Evolutionary conservation across 2,329 filamentous ascomycete species (phyloP).

Genomic region (Dactylonectria estremocensis): DNA sequence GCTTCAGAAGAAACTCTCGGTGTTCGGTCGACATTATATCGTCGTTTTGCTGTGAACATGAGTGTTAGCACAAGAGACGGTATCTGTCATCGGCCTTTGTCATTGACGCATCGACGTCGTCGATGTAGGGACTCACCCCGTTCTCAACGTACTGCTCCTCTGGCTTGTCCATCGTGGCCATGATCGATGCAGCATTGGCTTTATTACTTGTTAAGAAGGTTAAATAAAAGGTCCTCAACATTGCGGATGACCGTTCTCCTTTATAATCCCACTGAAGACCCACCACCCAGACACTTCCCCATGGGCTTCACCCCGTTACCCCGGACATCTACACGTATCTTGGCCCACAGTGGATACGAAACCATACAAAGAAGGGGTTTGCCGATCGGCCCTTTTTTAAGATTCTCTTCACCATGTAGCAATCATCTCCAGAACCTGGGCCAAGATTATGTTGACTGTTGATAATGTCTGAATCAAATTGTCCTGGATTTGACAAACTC

Average conservation of each 20-base stretch:
- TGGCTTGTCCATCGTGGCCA: conserved; percentile 20
- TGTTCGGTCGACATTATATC: conserved; percentile 9
- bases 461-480: not conserved
- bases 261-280: conserved; percentile 6
- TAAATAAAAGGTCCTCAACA: not conserved
- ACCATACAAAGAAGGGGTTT: conserved; percentile 15
- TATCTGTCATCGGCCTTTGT: not conserved
- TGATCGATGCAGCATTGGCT: not conserved
- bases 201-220: not conserved
- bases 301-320: conserved; percentile 20
- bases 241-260: not conserved
- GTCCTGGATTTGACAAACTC: not conserved
- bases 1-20: conserved; percentile 17
- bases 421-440: not conserved
- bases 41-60: conserved; percentile 8
- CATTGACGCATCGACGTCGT: not conserved
- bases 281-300: conserved; percentile 12
- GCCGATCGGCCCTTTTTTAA: conserved; percentile 1
- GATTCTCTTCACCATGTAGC: not conserved
- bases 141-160: conserved; percentile 26
- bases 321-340: conserved; percentile 13
- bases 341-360: conserved; percentile 19
- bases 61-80: not conserved
- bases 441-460: not conserved
- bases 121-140: conserved; percentile 9